These are phyloP conservation scores for Pestalotiopsis sp. DNA, from an alignment of 2,329 filamentous ascomycete genomes.

Conservation along the genomic window DNA sequence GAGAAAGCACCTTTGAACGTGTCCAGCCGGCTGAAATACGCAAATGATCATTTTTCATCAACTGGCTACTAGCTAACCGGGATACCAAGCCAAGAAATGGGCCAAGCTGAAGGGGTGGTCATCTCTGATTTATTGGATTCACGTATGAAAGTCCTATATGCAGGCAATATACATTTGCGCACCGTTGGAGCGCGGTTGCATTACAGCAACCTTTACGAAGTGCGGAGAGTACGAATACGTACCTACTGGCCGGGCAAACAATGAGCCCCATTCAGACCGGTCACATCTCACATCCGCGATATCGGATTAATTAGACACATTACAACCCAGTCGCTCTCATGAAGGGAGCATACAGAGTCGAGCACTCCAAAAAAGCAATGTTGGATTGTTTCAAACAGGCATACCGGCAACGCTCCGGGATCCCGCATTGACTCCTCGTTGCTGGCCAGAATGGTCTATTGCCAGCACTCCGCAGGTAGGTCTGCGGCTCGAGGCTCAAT, in stretches of 20 bases:
- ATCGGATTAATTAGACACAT: neutral
- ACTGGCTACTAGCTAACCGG: neutral
- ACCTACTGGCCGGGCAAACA: constrained; percentile 1
- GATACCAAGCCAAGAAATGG: neutral
- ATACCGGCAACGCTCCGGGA: too few relatives aligned
- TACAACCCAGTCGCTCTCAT: too few relatives aligned
- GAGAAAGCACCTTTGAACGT: neutral
- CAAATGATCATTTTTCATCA: neutral
- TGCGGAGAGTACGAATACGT: neutral
- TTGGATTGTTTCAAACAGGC: too few relatives aligned
- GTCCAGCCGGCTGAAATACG: neutral
- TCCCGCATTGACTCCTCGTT: neutral
- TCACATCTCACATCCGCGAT: neutral
- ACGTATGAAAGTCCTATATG: neutral
- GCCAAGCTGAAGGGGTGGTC: neutral
- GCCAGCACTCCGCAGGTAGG: neutral
- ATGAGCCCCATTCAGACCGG: neutral
- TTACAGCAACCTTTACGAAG: neutral
- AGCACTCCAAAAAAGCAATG: too few relatives aligned
- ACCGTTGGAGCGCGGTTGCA: neutral
- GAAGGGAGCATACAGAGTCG: too few relatives aligned
- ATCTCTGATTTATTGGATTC: neutral
- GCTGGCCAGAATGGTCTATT: neutral
- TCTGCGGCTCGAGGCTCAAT: neutral
- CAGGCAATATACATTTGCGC: neutral